phyloP scores from a whole-genome alignment of 2,329 filamentous ascomycete species.

The Claviceps digitariae region DNA sequence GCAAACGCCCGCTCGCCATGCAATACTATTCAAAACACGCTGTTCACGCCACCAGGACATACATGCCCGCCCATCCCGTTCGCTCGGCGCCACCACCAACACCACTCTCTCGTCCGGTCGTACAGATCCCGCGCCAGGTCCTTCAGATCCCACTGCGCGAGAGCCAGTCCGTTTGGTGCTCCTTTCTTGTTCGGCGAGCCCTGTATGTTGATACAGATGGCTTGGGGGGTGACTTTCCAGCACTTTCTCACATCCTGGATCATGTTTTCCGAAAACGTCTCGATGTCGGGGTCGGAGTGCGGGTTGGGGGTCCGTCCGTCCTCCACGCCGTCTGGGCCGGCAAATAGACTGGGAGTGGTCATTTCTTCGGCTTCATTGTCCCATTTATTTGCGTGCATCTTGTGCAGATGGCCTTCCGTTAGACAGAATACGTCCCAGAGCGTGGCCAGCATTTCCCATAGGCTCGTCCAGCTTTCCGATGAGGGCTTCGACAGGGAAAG shows the following conservation, averaged over 20 bases:
- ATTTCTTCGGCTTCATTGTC: slow-evolving; percentile 8
- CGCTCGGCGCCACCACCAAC: slow-evolving; percentile 17
- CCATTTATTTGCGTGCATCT: slow-evolving; percentile 5
- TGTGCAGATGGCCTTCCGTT: slow-evolving; percentile 10
- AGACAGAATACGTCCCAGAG: slow-evolving; percentile 9
- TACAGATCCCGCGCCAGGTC: slow-evolving; percentile 19
- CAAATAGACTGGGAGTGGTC: slow-evolving; percentile 11
- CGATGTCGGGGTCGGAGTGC: slow-evolving; percentile 17
- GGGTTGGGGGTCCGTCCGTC: neutral
- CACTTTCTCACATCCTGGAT: slow-evolving; percentile 29
- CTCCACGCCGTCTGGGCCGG: slow-evolving; percentile 6
- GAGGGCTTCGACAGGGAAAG: slow-evolving; percentile 8
- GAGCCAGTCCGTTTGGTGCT: slow-evolving; percentile 18
- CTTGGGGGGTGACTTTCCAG: slow-evolving; percentile 24
- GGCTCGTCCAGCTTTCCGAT: slow-evolving; percentile 10
- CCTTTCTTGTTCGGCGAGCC: slow-evolving; percentile 24
- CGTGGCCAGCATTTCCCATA: slow-evolving; percentile 8
- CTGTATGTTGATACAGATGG: slow-evolving; percentile 25
- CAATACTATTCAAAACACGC: slow-evolving; percentile 2
- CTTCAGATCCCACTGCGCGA: slow-evolving; percentile 18
- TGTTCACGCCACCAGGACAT: neutral
- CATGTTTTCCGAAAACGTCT: slow-evolving; percentile 29
- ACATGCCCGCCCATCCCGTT: neutral
- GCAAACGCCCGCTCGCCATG: too few relatives aligned
- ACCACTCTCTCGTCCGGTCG: slow-evolving; percentile 20